Conservation (phyloP, 345 rosid genomes). For the Eucalyptus tenuipes region DNA sequence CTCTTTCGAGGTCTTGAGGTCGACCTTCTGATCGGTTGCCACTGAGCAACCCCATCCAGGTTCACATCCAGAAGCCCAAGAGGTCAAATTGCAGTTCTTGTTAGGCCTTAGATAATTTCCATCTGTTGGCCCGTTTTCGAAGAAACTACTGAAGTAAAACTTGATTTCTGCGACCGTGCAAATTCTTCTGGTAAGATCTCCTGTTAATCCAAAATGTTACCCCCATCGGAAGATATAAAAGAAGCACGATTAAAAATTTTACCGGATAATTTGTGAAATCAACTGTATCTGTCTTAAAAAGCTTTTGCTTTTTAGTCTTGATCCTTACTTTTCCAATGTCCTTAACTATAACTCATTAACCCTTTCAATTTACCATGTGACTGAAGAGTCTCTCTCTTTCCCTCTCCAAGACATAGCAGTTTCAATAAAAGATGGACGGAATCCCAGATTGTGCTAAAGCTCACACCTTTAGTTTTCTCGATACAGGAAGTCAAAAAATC, state of each 20-base stretch:
- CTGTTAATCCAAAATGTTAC: slow-evolving; percentile 16
- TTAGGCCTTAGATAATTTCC: slow-evolving; percentile 40
- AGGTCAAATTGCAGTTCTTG: slow-evolving; percentile 62
- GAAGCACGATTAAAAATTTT: background rate
- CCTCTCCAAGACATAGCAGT: background rate
- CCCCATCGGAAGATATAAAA: background rate
- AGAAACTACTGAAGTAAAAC: slow-evolving; percentile 48
- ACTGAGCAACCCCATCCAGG: slow-evolving; percentile 87
- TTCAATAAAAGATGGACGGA: background rate
- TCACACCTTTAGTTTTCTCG: slow-evolving; percentile 51
- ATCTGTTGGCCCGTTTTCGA: slow-evolving; percentile 7
- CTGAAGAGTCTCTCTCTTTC: background rate
- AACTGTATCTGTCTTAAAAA: background rate
- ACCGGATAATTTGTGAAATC: background rate
- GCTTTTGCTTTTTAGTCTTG: background rate
- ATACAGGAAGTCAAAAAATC: slow-evolving; percentile 60
- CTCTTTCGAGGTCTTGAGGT: slow-evolving; percentile 22
- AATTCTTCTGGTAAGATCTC: slow-evolving; percentile 49
- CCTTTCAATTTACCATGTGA: background rate
- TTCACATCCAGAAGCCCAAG: slow-evolving; percentile 82
- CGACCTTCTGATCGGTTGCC: slow-evolving; percentile 14
- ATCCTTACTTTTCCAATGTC: background rate
- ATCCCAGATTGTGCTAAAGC: background rate
- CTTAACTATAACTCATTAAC: background rate
- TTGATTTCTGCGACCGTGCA: slow-evolving; percentile 79